Evolutionary conservation across 495 filamentous ascomycete species (phyloP).

Genomic region (Aspergillus indologenus): DNA sequence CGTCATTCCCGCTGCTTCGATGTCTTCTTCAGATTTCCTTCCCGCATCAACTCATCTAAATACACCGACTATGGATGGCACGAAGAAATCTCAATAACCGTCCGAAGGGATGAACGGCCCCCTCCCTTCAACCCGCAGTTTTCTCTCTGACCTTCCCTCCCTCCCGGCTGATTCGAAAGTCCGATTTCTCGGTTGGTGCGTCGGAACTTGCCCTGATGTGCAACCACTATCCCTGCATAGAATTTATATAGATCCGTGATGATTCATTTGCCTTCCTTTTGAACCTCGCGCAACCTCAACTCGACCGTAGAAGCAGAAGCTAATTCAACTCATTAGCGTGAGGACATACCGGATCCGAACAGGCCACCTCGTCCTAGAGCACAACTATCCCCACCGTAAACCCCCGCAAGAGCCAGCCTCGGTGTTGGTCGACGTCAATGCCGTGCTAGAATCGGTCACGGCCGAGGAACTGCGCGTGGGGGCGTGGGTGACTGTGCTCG

Average conservation of each 20-base stretch:
- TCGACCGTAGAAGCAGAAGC: neutral
- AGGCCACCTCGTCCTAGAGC: slow-evolving; percentile 62
- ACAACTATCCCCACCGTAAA: slow-evolving; percentile 55
- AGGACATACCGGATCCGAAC: slow-evolving; percentile 58
- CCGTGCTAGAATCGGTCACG: slow-evolving; percentile 63
- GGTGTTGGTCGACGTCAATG: slow-evolving; percentile 65
- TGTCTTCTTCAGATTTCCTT: too few species aligned
- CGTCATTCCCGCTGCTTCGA: too few species aligned
- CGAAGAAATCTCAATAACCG: too few species aligned
- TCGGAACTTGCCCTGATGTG: slow-evolving; percentile 11
- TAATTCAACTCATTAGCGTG: slow-evolving; percentile 50
- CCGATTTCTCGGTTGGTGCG: slow-evolving; percentile 89
- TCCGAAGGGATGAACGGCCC: slow-evolving; percentile 41
- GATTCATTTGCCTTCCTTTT: neutral
- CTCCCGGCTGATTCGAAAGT: slow-evolving; percentile 67
- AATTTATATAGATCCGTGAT: too few species aligned
- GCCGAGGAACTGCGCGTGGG: slow-evolving; percentile 66
- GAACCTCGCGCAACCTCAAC: too few species aligned
- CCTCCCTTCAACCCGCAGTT: slow-evolving; percentile 61
- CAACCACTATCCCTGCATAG: too few species aligned
- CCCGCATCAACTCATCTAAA: too few species aligned
- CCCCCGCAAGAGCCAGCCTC: slow-evolving; percentile 24
- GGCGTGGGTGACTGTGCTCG: slow-evolving; percentile 89
- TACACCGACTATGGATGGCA: too few species aligned
- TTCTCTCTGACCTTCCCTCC: slow-evolving; percentile 60